These are phyloP conservation scores for Fraxinus greggii DNA, from an alignment of 305 asterid genomes.

Conservation along the genomic window DNA sequence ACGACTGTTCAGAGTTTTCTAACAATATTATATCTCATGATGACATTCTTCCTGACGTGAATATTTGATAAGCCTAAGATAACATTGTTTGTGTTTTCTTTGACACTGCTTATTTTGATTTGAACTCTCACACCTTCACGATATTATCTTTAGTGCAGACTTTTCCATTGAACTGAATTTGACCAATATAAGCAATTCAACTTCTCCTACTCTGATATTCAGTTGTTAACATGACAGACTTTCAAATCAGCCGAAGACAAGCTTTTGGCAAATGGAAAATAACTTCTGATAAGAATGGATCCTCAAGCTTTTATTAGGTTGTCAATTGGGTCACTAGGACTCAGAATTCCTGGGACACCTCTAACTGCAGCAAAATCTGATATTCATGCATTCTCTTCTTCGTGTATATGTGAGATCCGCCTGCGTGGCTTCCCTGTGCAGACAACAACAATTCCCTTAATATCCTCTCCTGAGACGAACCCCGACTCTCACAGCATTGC, in stretches of 20 bases:
- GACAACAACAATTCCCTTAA: constrained; percentile 63
- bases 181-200: constrained; percentile 14
- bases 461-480: constrained; percentile 66
- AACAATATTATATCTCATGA: neutral
- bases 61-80: neutral
- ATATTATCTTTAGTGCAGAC: neutral
- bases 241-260: constrained; percentile 1
- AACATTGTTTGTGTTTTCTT: neutral
- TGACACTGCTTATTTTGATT: neutral
- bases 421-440: constrained; percentile 96
- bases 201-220: constrained; percentile 18
- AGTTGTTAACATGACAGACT: constrained; percentile 27
- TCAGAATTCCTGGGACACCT: constrained; percentile 54
- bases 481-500: constrained; percentile 60
- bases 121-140: neutral
- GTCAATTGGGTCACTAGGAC: constrained; percentile 76
- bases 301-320: constrained; percentile 86
- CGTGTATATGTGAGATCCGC: constrained; percentile 80
- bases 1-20: neutral
- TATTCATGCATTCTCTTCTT: constrained; percentile 52
- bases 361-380: constrained; percentile 49
- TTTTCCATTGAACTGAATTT: neutral
- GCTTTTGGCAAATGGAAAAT: constrained; percentile 41
- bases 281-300: constrained; percentile 62
- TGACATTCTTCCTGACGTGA: neutral